Evolutionary conservation across 2,329 filamentous ascomycete genomes (phyloP), one percentile per base, ranked within the genome.

Genomic region (Eutypella sp.): DNA sequence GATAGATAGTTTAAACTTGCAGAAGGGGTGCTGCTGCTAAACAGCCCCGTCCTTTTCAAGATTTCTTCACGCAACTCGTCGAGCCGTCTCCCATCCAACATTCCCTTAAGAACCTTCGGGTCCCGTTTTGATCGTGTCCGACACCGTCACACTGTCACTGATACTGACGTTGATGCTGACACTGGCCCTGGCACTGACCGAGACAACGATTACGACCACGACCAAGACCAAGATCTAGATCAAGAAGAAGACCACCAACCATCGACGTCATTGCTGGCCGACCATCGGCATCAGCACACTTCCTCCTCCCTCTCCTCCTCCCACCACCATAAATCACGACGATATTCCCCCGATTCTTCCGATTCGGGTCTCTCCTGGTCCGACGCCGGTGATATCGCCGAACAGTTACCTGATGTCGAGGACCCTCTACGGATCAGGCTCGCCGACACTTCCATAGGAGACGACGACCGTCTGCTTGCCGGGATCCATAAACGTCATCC

Each of bases 351-450:
- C 55, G 68, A 69, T 61, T 78, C 76, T 60, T 81, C 79, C 53
- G 73, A 75, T 65, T 86, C 82, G 50, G 81, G 85, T 60, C 87
- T 88, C 48, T 82, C 87, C 58, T 96, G 89, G 90, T 91, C 88
- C 63, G 90, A 96, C 68, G 96, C 92, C 38, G 92, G 90, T 62
- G 93, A 97, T 69, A 81, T 97, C 60, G 89, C 89, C 61, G 92
- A 96, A 72, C 92, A 95, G 76, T 77, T 91, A 58, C 87, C 81
- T 60, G 85, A 87, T 73, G 82, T 84, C 61, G 82, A 92, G 69
- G 89, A 96, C 66, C 88, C 89, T 48, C 76, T 95, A 56, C 83
- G 81, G 57, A 79, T 82, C 57, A 84, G 81, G 59, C 75, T 92
- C 49, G 75, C 76, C 61, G 74, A 81, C 57, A 82, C 82, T 56